Conservation (phyloP, 805 yeast species). For the Candida corydali region DNA sequence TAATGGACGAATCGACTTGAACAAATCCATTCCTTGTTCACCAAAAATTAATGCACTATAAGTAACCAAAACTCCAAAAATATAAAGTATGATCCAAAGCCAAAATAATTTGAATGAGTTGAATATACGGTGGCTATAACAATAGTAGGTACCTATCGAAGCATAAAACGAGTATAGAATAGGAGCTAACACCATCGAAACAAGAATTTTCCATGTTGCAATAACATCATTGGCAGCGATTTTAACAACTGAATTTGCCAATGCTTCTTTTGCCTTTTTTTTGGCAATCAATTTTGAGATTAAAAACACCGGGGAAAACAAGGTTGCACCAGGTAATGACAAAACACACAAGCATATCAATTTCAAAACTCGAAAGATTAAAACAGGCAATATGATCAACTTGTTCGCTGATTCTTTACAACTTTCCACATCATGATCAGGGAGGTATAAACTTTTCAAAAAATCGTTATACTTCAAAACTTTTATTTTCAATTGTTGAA, state of each 20-base stretch:
- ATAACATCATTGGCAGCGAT: conserved; percentile 89
- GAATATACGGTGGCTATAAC: conserved; percentile 18
- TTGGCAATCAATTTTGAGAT: conserved; percentile 71
- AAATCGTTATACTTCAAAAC: conserved; percentile 68
- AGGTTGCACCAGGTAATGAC: conserved; percentile 82
- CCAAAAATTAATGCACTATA: conserved; percentile 91
- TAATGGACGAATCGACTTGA: conserved; percentile 79
- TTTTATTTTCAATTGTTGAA: conserved; percentile 55
- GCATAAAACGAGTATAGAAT: conserved; percentile 80
- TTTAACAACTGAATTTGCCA: conserved; percentile 85
- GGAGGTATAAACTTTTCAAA: conserved; percentile 45
- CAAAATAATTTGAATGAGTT: conserved; percentile 29
- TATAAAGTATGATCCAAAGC: conserved; percentile 45
- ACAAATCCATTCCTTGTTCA: conserved; percentile 87
- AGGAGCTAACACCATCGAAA: conserved; percentile 87
- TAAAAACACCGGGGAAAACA: conserved; percentile 85
- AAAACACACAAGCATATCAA: conserved; percentile 54
- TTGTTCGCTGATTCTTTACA: conserved; percentile 46
- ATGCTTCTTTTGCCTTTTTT: conserved; percentile 70
- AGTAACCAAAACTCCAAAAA: conserved; percentile 68
- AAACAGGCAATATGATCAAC: conserved; percentile 45
- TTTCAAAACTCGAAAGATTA: conserved; percentile 55
- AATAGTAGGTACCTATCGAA: conserved; percentile 44
- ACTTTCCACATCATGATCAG: conserved; percentile 58
- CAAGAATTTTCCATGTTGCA: conserved; percentile 95